These are phyloP conservation scores for Podospora pseudopauciseta DNA, from an alignment of 495 filamentous ascomycete genomes.

Conservation along the genomic window DNA sequence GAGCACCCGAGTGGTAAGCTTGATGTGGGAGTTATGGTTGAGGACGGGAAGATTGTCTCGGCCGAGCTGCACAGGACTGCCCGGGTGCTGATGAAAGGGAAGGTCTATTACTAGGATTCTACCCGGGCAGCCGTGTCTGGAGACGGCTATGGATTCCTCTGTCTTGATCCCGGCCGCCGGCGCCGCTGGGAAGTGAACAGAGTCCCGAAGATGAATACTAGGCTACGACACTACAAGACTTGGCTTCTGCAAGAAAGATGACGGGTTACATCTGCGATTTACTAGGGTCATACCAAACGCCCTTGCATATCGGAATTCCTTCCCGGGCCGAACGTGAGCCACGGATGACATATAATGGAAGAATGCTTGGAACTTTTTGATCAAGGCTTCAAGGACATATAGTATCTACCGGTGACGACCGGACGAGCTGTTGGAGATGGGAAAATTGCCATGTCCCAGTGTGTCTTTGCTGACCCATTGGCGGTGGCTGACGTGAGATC, in stretches of 20 bases:
- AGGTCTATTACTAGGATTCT: constrained; percentile 46
- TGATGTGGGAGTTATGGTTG: constrained; percentile 49
- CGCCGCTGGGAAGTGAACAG: too few relatives aligned
- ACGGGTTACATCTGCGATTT: neutral
- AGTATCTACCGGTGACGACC: neutral
- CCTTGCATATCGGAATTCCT: neutral
- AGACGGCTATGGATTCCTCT: too few relatives aligned
- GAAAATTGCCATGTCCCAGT: neutral
- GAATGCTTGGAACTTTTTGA: neutral
- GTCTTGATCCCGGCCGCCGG: too few relatives aligned
- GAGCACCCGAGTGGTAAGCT: constrained; percentile 61
- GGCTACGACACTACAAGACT: neutral
- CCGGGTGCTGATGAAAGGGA: constrained; percentile 54
- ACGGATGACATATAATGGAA: neutral
- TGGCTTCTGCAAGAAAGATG: constrained; percentile 1
- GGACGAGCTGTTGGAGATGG: neutral
- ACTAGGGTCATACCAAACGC: neutral
- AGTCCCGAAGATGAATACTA: too few relatives aligned
- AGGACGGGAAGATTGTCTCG: constrained; percentile 38
- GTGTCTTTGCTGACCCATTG: neutral
- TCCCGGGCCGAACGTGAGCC: neutral
- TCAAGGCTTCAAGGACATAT: neutral
- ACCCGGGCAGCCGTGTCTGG: neutral
- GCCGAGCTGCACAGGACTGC: constrained; percentile 54
- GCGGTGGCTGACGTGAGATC: constrained; percentile 15